Evolutionary conservation across 179 eudicot species (phyloP), one percentile per base, ranked within the genome.

Genomic region (Corrigiola litoralis): DNA sequence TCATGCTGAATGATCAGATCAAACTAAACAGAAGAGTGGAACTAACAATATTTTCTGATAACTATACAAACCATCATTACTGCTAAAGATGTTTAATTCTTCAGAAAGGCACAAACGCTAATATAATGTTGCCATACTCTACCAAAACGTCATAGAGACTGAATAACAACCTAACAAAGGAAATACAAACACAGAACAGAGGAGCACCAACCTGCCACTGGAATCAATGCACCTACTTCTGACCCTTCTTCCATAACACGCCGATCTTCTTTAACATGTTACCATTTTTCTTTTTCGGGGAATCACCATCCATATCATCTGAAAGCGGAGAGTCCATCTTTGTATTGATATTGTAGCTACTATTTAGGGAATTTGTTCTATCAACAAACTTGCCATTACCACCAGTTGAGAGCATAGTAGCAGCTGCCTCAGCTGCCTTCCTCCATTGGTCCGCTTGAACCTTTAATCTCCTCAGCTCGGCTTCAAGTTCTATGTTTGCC

Each of bases 401-500:
- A 11, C 84, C 79, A 1, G 80, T 63, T 0, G 95, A 79, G 14
- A 92, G 86, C 84, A 92, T 87, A 5, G 96, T 79, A 16, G 98
- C 85, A 58, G 98, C 98, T 23, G 95, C 95, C 73, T 92, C 98
- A 20, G 98, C 98, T 0, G 98, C 98, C 67, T 92, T 92, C 70
- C 96, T 87, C 95, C 95, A 92, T 67, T 92, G 98, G 58, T 89
- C 96, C 0, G 88, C 76, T 52, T 92, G 98, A 57, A 92, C 95
- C 55, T 92, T 92, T 59, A 92, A 45, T 65, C 82, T 83, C 78
- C 90, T 82, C 50, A 92, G 34, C 72, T 92, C 96, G 1, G 92
- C 81, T 71, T 92, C 98, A 65, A 92, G 74, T 27, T 82, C 87
- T 0, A 82, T 50, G 34, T 85, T 87, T 24, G 77, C 76, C 4